A percentile compares a stretch with the other conserved stretches of the same genome.
These are phyloP conservation scores for Lumnitzera littorea DNA, from an alignment of 345 rosid species.

Conservation along the genomic window DNA sequence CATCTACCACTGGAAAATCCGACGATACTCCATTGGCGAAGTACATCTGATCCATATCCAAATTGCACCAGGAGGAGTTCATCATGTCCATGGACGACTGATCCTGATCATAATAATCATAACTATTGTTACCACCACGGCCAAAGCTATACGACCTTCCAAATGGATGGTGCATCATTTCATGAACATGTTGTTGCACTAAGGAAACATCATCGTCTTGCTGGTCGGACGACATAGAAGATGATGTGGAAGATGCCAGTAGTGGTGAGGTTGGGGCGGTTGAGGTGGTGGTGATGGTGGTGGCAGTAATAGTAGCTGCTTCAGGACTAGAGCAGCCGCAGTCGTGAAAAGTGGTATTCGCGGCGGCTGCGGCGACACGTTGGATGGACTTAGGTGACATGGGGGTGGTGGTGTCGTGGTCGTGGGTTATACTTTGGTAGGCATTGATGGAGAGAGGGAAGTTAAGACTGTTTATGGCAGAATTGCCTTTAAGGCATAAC, in stretches of 20 bases:
- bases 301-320: conserved; percentile 3
- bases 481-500: conserved; percentile 76
- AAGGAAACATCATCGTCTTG: conserved; percentile 40
- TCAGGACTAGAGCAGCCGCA: conserved; percentile 2
- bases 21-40: conserved; percentile 25
- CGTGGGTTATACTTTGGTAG: not conserved
- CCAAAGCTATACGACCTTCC: not conserved
- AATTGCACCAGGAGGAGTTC: conserved; percentile 28
- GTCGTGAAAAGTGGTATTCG: conserved; percentile 14
- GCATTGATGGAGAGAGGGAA: conserved; percentile 33
- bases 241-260: conserved; percentile 12
- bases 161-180: not conserved
- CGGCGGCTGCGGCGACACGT: conserved; percentile 70
- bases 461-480: conserved; percentile 45
- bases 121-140: too few relatives aligned
- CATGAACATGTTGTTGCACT: conserved; percentile 22
- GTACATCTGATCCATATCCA: conserved; percentile 47
- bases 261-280: conserved; percentile 13
- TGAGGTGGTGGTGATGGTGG: conserved; percentile 3
- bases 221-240: conserved; percentile 23
- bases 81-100: not conserved
- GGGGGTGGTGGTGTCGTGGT: not conserved
- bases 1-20: conserved; percentile 26
- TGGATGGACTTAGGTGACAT: conserved; percentile 86
- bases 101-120: too few relatives aligned